Evolutionary conservation across 2,329 filamentous ascomycete genomes (phyloP), one percentile per base, ranked within the genome.

Genomic region (Biscogniauxia marginata): DNA sequence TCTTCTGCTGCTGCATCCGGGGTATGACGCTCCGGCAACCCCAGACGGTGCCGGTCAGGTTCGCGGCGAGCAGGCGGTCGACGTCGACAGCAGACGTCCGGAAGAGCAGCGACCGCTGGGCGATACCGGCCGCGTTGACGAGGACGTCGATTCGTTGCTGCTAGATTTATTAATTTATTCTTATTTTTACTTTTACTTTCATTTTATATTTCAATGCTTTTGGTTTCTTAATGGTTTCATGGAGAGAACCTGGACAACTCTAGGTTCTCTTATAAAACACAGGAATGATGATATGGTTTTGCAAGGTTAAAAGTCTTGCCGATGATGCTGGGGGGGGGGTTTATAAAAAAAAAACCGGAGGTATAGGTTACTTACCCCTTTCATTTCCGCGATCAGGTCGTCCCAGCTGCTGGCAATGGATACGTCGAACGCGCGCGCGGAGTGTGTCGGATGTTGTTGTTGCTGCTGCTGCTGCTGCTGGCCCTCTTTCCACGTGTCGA

Each of bases 71-170:
- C 6, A 91, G 77, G 1, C 76, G 63, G 1, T 83, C 75, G 20
- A 91, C 77, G 2, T 80, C 75, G 0, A 74, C 69, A 0, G 80
- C 68, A 0, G 72, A 65, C 1, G 83, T 84, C 8, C 79, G 76
- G 46, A 84, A 74, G n/a, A 95, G 79, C 1, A 91, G 76, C 0
- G 79, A 82, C 11, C 79, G 80, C 63, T 91, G 85, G 0, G 87
- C 79, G 20, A 92, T 77, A 8, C 91, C 92, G 0, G 91, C 91
- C 22, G 89, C 89, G 68, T 96, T 96, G 61, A 96, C 81, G 1
- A 96, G 81, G 24, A 93, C 77, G 65, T 84, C 79, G 7, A 64
- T 49, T 7, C 30, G 30, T 16, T 39, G 30, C n/a, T 6, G 30
- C 13, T 30, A 13, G 30, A 34, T 16, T n/a, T n/a, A n/a, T n/a